Evolutionary conservation across 1,139 yeast genomes (phyloP).

Genomic region (Yamadazyma spencermartinsiae): DNA sequence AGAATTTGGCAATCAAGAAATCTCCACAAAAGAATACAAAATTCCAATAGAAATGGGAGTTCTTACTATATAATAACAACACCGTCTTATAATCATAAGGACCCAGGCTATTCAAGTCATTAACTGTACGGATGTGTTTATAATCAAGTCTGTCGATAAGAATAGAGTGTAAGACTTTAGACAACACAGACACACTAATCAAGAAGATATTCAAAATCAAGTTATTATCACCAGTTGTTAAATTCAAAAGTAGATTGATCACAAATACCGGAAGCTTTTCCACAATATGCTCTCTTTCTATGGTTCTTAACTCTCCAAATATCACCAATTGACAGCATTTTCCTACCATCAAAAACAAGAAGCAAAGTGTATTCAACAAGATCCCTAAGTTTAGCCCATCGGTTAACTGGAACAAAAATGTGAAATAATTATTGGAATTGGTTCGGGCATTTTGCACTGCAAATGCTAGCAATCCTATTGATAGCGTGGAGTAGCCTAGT

Average conservation of each 20-base stretch:
- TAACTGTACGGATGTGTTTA: conserved; percentile 37
- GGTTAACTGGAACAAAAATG: conserved; percentile 33
- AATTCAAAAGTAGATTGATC: conserved; percentile 62
- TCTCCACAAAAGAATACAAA: conserved; percentile 50
- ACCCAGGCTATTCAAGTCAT: conserved; percentile 30
- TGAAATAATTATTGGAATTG: conserved; percentile 27
- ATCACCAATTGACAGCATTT: conserved; percentile 48
- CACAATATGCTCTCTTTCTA: conserved; percentile 76
- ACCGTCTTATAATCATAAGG: conserved; percentile 31
- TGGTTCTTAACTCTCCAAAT: conserved; percentile 73
- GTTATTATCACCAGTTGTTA: conserved; percentile 52
- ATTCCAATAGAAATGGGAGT: conserved; percentile 31
- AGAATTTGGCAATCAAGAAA: conserved; percentile 50
- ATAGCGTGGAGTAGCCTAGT: conserved; percentile 25
- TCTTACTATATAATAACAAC: conserved; percentile 20
- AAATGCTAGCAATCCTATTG: conserved; percentile 27
- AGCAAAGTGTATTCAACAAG: conserved; percentile 32
- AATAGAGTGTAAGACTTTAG: conserved; percentile 76
- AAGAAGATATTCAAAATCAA: conserved; percentile 49
- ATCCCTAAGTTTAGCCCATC: conserved; percentile 37
- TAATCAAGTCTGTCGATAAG: conserved; percentile 63
- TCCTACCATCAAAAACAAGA: conserved; percentile 41
- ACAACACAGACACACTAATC: conserved; percentile 47
- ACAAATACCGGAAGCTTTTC: conserved; percentile 62
- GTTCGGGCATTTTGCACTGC: conserved; percentile 28